Percentiles rank a stretch among this genome's conserved stretches.
Evolutionary conservation across 352 stramenopile genomes (phyloP).

Genomic region (Globisporangium viniferum): DNA sequence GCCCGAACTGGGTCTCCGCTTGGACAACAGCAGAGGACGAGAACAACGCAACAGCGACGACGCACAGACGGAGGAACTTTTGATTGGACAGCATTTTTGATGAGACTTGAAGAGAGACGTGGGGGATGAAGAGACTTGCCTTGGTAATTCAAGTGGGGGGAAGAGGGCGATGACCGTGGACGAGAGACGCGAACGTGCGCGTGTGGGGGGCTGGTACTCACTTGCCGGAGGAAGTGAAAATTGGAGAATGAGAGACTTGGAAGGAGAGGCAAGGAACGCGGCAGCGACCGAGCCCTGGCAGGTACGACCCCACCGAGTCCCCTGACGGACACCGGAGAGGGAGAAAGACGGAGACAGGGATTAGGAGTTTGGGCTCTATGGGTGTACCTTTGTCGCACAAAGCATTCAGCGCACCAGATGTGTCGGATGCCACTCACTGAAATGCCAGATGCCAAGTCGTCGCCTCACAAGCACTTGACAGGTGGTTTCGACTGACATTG

Average conservation of each 20-base stretch:
- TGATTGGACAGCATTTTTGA: constrained; percentile 1
- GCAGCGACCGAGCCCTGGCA: neutral
- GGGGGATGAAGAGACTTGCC: neutral
- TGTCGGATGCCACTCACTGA: neutral
- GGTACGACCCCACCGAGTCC: neutral
- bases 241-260: constrained; percentile 1
- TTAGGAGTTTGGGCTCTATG: neutral
- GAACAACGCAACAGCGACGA: neutral
- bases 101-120: neutral
- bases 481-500: neutral
- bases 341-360: neutral
- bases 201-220: neutral
- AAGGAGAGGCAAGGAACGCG: neutral
- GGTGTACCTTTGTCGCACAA: no score
- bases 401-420: neutral
- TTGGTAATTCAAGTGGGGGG: neutral
- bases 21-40: neutral
- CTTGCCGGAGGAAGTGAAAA: neutral
- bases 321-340: neutral
- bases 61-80: neutral
- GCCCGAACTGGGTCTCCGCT: neutral
- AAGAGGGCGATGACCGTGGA: neutral
- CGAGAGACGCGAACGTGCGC: neutral
- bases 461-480: neutral
- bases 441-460: neutral